These are phyloP conservation scores for Thermothelomyces thermophilus DNA, from an alignment of 2,329 filamentous ascomycete genomes.

Conservation along the genomic window DNA sequence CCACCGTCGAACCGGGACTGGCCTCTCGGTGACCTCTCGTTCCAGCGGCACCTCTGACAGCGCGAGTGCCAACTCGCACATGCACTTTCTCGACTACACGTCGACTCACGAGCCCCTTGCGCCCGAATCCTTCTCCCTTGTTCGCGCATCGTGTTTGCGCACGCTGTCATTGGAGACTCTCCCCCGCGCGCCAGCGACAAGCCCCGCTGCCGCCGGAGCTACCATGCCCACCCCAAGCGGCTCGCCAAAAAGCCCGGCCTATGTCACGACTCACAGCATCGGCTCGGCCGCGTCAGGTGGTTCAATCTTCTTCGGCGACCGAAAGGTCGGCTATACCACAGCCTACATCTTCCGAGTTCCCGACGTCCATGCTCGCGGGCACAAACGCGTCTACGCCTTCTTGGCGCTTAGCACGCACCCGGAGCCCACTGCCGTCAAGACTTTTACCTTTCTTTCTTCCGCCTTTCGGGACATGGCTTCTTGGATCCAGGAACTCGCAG, in stretches of 20 bases:
- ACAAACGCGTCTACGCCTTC: conserved; percentile 63
- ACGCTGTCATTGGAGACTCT: conserved; percentile 62
- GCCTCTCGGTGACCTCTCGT: conserved; percentile 42
- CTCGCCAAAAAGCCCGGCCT: conserved; percentile 35
- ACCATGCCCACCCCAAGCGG: conserved; percentile 33
- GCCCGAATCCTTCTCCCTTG: conserved; percentile 57
- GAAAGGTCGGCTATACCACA: conserved; percentile 59
- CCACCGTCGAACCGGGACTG: conserved; percentile 37
- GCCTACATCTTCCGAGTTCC: conserved; percentile 65
- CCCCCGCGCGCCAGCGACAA: conserved; percentile 43
- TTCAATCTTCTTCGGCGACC: conserved; percentile 63
- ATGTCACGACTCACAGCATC: conserved; percentile 49
- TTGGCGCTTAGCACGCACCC: conserved; percentile 59
- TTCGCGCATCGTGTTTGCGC: conserved; percentile 59
- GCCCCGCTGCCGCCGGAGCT: conserved; percentile 27
- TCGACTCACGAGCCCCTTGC: conserved; percentile 60
- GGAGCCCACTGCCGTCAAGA: conserved; percentile 59
- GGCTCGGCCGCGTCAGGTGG: conserved; percentile 53
- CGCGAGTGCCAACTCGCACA: conserved; percentile 40
- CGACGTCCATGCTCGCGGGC: conserved; percentile 59
- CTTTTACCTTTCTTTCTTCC: conserved; percentile 54
- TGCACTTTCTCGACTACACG: conserved; percentile 61
- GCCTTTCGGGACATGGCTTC: conserved; percentile 58
- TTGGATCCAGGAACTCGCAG: conserved; percentile 61
- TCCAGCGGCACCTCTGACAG: conserved; percentile 46